These are phyloP conservation scores for Takashimella koratensis DNA, from an alignment of 1,284 basidiomycete genomes.

Conservation along the genomic window DNA sequence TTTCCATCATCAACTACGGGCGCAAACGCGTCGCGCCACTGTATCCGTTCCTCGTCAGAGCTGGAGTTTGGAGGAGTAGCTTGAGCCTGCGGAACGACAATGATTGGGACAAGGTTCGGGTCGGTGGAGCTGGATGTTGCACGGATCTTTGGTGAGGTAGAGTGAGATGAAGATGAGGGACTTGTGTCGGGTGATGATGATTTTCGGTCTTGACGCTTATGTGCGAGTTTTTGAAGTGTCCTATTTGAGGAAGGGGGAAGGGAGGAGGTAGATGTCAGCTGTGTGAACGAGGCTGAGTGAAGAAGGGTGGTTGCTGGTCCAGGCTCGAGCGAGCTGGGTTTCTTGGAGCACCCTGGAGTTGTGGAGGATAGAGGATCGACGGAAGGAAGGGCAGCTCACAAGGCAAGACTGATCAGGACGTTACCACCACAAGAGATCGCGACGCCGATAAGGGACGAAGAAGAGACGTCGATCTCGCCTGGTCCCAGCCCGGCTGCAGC, in stretches of 20 bases:
- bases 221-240: constrained; percentile 87
- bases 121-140: not conserved
- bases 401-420: constrained; percentile 79
- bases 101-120: not conserved
- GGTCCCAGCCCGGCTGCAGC: too few species aligned
- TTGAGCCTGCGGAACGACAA: not conserved
- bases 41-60: too few species aligned
- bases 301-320: too few species aligned
- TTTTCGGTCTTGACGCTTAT: constrained; percentile 62
- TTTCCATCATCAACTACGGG: too few species aligned
- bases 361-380: too few species aligned
- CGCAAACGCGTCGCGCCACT: too few species aligned
- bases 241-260: constrained; percentile 17
- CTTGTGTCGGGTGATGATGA: not conserved
- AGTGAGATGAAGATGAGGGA: not conserved
- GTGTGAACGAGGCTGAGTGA: constrained; percentile 17
- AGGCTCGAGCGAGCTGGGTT: too few species aligned
- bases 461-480: constrained; percentile 19
- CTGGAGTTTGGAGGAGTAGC: too few species aligned
- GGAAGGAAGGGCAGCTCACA: constrained; percentile 45
- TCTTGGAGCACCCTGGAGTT: too few species aligned
- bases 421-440: constrained; percentile 79
- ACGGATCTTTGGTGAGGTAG: not conserved
- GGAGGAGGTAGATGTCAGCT: not conserved
- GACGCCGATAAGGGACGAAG: constrained; percentile 68